Evolutionary conservation across 1,284 basidiomycete genomes (phyloP), one percentile per base, ranked within the genome.

Genomic region (Ceratobasidium sp.): DNA sequence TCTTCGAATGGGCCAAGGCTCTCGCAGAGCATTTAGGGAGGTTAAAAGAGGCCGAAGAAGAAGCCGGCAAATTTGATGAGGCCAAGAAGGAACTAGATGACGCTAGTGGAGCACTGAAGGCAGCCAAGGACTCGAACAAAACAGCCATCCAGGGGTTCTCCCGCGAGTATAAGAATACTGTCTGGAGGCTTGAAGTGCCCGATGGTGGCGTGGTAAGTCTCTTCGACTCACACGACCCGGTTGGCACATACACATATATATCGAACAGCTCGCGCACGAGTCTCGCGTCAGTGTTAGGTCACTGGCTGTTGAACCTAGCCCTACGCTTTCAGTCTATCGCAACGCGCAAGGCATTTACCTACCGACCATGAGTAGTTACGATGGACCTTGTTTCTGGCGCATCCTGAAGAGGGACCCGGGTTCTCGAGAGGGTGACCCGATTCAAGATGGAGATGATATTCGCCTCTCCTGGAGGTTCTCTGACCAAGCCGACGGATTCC

Each of bases 251-350:
- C n/a, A n/a, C n/a, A n/a, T n/a, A 39, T 18, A 46, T 46, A 12
- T 46, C 21, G n/a, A 59, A 32, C 28, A 59, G 57, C 57, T 59
- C 10, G 57, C 34, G 3, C 57, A 59, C 18, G 57, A 59, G 21
- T 8, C 57, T 59, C 57, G 57, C 57, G 57, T 59, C 18, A 59
- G 34, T n/a, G 23, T 59, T 59, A 59, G n/a, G 10, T 59, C 57
- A 21, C 57, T 59, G 10, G 28, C 30, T 10, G 28, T 36, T 12
- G 34, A 39, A 21, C 30, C 34, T 21, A 39, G 39, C 10, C 57
- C 57, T 34, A 59, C 57, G n/a, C 34, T 59, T 18, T 59, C 57
- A 30, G 57, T 59, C 57, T 59, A 36, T 39, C 57, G 57, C 3
- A 59, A 32, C 30, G 30, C 28, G 23, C 57, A 59, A 39, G 57